A percentile compares a stretch with the other conserved stretches of the same genome.
phyloP scores from a whole-genome alignment of 2,329 filamentous ascomycete species.

The Monilinia vaccinii-corymbosi region DNA sequence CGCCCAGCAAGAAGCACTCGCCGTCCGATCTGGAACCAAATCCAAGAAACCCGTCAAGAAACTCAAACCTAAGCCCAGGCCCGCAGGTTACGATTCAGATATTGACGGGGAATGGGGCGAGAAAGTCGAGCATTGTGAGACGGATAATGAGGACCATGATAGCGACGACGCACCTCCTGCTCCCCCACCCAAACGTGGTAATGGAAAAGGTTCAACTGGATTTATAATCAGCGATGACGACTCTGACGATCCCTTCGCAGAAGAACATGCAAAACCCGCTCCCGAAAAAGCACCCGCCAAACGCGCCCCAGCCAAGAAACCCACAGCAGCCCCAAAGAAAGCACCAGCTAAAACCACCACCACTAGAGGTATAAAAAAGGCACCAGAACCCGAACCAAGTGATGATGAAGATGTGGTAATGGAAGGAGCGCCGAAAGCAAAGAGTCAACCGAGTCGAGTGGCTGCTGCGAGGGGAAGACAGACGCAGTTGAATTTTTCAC shows the following conservation, averaged over 20 bases:
- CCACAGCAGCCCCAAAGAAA: slow-evolving; percentile 31
- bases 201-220: background rate
- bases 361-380: slow-evolving; percentile 36
- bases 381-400: slow-evolving; percentile 24
- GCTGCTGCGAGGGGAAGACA: slow-evolving; percentile 37
- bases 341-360: slow-evolving; percentile 31
- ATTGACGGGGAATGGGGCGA: slow-evolving; percentile 80
- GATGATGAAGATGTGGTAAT: slow-evolving; percentile 43
- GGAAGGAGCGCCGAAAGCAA: slow-evolving; percentile 31
- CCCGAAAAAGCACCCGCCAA: slow-evolving; percentile 26
- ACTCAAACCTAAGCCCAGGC: slow-evolving; percentile 61
- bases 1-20: slow-evolving; percentile 62
- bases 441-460: slow-evolving; percentile 9
- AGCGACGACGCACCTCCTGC: slow-evolving; percentile 33
- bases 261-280: background rate
- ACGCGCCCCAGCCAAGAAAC: slow-evolving; percentile 31
- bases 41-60: slow-evolving; percentile 34
- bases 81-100: slow-evolving; percentile 80
- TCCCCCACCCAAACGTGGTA: slow-evolving; percentile 18
- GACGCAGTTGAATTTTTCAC: slow-evolving; percentile 42
- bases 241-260: slow-evolving; percentile 40
- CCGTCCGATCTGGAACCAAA: slow-evolving; percentile 48
- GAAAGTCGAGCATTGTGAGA: slow-evolving; percentile 30
- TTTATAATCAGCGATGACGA: slow-evolving; percentile 34
- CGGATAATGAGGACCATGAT: slow-evolving; percentile 32